Evolutionary conservation across 75 land plant species (phyloP).

Genomic region (Cryptomeria japonica): DNA sequence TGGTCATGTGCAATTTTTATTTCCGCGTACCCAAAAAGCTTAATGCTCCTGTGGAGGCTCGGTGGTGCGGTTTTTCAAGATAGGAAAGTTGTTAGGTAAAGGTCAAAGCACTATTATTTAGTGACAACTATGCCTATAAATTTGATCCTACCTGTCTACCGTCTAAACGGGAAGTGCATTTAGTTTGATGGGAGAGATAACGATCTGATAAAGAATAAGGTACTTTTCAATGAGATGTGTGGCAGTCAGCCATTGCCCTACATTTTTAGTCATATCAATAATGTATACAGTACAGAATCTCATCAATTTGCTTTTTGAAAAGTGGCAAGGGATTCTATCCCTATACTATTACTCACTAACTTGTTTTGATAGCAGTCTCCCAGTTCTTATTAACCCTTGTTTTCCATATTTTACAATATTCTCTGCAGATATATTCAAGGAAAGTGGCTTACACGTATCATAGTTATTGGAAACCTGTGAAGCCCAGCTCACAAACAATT

Average conservation of each 20-base stretch:
- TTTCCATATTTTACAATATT: not conserved
- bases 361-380: not conserved
- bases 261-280: not conserved
- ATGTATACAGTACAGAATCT: not conserved
- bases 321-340: not conserved
- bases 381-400: not conserved
- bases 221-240: not conserved
- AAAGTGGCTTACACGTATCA: not conserved
- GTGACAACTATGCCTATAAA: no score
- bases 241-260: not conserved
- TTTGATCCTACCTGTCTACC: not conserved
- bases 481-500: not conserved
- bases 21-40: no score
- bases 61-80: not conserved
- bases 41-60: not conserved
- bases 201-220: not conserved
- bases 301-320: not conserved
- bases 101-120: not conserved
- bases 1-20: not conserved
- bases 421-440: not conserved
- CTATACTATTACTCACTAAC: no score
- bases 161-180: not conserved
- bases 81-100: not conserved
- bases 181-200: not conserved
- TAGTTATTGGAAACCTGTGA: not conserved